Evolutionary conservation across 768 basidiomycete species (phyloP), one percentile per base, ranked within the genome.

Genomic region (Chalciporus pseudorubinellus): DNA sequence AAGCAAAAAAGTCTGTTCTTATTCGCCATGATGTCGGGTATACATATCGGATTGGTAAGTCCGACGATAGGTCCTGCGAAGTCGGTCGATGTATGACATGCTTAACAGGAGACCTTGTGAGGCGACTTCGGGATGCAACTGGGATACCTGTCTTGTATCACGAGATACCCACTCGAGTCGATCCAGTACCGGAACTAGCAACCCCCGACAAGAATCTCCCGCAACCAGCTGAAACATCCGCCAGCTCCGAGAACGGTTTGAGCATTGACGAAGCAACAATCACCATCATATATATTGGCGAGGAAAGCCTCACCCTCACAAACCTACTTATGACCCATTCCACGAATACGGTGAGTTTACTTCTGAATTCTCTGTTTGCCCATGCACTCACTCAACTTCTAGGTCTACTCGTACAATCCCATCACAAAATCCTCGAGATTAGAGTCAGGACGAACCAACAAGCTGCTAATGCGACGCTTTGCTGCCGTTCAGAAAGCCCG

Each of bases 291-390:
- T 86, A 84, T 60, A 74, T 98, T 38, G 95, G 95, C 2, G 77
- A 78, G 19, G 91, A 97, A 66, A 85, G 83, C 53, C 79, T 95
- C 3, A 79, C 79, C 1, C 71, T 98, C 36, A 87, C 89, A 9
- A 98, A 98, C 60, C 66, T 98, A 7, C 76, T 97, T 38, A 85
- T 98, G 73, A 93, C 86, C 0, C 83, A 97, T 64, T 77, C 87
- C 4, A 70, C 74, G 0, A 82, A 76, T 49, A 71, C 78, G 46
- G 92, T 91, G 50, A 43, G 77, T 64, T 14, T 19, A 2, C 7
- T 33, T 38, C 14, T 43, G 9, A 36, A 39, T 20, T 13, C 28
- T 47, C 26, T 13, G 12, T 14, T 19, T 6, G 26, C 3, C 9
- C 26, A 39, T 22, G 4, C 7, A 12, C 14, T 29, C 1, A n/a